Base-by-base conservation (phyloP, 2,329 filamentous ascomycete genomes). In the Colletotrichum chlorophyti region DNA sequence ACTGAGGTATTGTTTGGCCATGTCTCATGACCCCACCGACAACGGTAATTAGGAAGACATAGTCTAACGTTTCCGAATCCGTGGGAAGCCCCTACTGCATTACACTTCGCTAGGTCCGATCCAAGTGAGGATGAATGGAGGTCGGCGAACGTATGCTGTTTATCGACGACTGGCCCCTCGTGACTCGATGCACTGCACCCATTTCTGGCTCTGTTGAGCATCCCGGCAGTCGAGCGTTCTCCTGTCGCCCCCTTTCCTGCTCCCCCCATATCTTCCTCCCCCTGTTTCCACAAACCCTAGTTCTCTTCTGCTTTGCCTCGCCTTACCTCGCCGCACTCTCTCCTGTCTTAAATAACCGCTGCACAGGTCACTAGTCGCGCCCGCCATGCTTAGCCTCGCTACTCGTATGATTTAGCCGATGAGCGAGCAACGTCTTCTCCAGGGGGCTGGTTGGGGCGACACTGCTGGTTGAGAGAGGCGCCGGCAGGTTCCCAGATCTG, bases 331-430 rank as follows among this genome's bases (percentile, higher is more conserved):
- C 21, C 24, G 14, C 32, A 24, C 35, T 19, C 19, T 45, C 14
- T 19, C 11, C 6, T n/a, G 5, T 23, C 11, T 7, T 5, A 32
- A 37, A 49, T 32, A 49, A n/a, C 49, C 29, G 51, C 37, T 48
- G 29, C 11, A 24, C 15, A 7, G 14, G 14, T 19, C 12, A 11
- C 19, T 32, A 31, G 14, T 10, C 6, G 27, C n/a, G n/a, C n/a
- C n/a, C n/a, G n/a, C n/a, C n/a, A n/a, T n/a, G n/a, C n/a, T n/a
- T n/a, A n/a, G n/a, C n/a, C n/a, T n/a, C n/a, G n/a, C n/a, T n/a
- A n/a, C n/a, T n/a, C n/a, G n/a, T n/a, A n/a, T n/a, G n/a, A n/a
- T 34, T 55, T 59, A 50, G 51, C 57, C 57, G 51, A 50, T 17
- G 12, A n/a, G 1, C 10, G 11, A 43, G 29, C 35, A 26, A 32